Percentiles rank a stretch among this genome's conserved stretches.
Conservation (phyloP, 192 early-diverging fungal genomes). For the Mortierella claussenii region DNA sequence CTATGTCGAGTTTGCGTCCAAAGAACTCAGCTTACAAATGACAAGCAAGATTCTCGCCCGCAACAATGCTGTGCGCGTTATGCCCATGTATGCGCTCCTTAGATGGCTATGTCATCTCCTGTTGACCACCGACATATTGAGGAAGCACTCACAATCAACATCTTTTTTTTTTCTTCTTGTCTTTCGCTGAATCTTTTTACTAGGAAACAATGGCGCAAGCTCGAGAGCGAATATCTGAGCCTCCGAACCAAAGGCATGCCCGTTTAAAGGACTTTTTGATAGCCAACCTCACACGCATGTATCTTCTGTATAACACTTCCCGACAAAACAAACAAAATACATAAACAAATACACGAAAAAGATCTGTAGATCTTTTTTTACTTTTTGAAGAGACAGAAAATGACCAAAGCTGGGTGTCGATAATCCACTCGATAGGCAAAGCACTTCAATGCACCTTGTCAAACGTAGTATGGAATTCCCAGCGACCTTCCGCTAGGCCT, state of each 20-base stretch:
- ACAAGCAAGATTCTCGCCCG: slow-evolving; percentile 27
- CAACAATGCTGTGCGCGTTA: slow-evolving; percentile 47
- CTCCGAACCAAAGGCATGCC: slow-evolving; percentile 23
- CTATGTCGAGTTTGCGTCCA: slow-evolving; percentile 43
- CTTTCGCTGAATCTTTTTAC: background rate
- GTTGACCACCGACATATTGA: background rate
- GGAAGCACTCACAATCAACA: background rate
- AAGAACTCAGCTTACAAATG: slow-evolving; percentile 31
- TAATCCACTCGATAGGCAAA: too few relatives aligned
- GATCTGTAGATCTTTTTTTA: too few relatives aligned
- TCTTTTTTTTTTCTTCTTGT: background rate
- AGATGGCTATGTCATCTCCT: background rate
- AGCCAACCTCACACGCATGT: too few relatives aligned
- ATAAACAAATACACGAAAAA: too few relatives aligned
- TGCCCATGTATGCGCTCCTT: slow-evolving; percentile 39
- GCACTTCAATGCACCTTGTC: background rate
- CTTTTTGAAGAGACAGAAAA: too few relatives aligned
- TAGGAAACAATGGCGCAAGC: slow-evolving; percentile 50
- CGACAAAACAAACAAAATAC: too few relatives aligned
- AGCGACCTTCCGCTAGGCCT: slow-evolving; percentile 84
- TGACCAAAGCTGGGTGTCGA: too few relatives aligned
- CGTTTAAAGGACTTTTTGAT: too few relatives aligned
- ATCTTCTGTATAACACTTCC: too few relatives aligned
- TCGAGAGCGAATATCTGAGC: slow-evolving; percentile 44
- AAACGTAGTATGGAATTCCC: slow-evolving; percentile 67